These are phyloP conservation scores for Trichophyton rubrum DNA, from an alignment of 2,329 filamentous ascomycete species.

Conservation along the genomic window DNA sequence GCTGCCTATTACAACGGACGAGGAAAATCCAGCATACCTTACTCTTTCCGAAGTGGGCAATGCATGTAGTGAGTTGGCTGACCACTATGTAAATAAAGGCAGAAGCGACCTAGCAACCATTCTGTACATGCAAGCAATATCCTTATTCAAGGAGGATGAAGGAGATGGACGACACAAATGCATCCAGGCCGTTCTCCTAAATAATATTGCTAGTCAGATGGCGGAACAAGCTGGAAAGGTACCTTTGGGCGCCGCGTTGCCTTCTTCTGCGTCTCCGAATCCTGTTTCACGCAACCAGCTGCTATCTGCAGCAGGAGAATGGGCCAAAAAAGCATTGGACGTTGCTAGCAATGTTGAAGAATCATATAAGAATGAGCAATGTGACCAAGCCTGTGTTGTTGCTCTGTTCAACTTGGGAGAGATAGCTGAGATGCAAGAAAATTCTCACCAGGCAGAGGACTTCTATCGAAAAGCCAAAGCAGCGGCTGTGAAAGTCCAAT, in stretches of 20 bases:
- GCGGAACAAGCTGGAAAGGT: slow-evolving; percentile 24
- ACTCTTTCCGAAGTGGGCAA: slow-evolving; percentile 28
- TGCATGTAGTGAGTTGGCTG: slow-evolving; percentile 49
- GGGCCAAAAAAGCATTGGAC: slow-evolving; percentile 64
- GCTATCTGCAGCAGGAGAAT: slow-evolving; percentile 58
- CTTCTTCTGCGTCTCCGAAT: slow-evolving; percentile 24
- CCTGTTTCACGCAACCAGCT: slow-evolving; percentile 47
- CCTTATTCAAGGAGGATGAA: slow-evolving; percentile 44
- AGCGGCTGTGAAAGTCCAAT: slow-evolving; percentile 32
- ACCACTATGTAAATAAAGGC: slow-evolving; percentile 60
- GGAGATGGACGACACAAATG: slow-evolving; percentile 42
- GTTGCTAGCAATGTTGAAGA: slow-evolving; percentile 54
- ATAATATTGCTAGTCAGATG: slow-evolving; percentile 47
- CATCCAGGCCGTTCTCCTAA: slow-evolving; percentile 58
- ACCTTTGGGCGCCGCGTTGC: slow-evolving; percentile 21
- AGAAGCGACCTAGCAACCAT: slow-evolving; percentile 73
- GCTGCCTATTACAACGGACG: slow-evolving; percentile 47
- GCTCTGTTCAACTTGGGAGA: slow-evolving; percentile 80
- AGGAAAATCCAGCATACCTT: slow-evolving; percentile 25
- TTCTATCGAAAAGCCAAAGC: slow-evolving; percentile 56
- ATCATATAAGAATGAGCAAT: slow-evolving; percentile 60
- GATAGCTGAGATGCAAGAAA: slow-evolving; percentile 62
- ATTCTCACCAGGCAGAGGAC: slow-evolving; percentile 50
- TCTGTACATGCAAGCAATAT: slow-evolving; percentile 72
- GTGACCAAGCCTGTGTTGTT: slow-evolving; percentile 69